Percentiles rank a stretch among this genome's conserved stretches.
Conservation (phyloP, 1,284 basidiomycete genomes). For the Rhodotorula sp. region DNA sequence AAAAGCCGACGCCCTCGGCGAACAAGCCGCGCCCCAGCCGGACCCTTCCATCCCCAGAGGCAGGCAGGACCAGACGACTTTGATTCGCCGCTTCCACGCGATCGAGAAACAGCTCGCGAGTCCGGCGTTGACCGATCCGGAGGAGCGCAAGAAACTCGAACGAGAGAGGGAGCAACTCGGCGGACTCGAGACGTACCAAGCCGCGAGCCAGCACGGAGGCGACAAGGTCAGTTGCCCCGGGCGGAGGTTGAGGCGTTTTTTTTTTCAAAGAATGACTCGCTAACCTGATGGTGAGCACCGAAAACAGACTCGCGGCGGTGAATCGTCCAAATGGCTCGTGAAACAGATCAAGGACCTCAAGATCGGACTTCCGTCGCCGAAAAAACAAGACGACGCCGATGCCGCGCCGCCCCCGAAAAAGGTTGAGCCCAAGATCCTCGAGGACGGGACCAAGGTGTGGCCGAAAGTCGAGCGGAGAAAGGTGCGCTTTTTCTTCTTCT, state of each 20-base stretch:
- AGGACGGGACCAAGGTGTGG: constrained; percentile 37
- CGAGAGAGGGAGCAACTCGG: constrained; percentile 39
- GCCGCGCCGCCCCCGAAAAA: not conserved
- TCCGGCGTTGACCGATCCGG: constrained; percentile 29
- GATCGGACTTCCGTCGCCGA: constrained; percentile 28
- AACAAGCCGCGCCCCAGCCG: not conserved
- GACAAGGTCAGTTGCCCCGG: constrained; percentile 18
- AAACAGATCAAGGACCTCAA: constrained; percentile 39
- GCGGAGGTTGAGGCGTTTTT: no score
- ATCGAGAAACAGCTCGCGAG: constrained; percentile 43
- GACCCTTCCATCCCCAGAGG: constrained; percentile 2
- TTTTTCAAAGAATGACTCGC: no score
- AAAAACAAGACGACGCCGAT: constrained; percentile 17
- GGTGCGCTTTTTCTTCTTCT: not conserved
- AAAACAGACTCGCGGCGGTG: constrained; percentile 37
- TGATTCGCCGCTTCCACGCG: constrained; percentile 44
- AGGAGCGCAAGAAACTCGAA: constrained; percentile 27
- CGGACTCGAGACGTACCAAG: constrained; percentile 45
- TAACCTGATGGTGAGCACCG: no score
- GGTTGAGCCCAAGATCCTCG: constrained; percentile 27
- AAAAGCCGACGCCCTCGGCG: not conserved
- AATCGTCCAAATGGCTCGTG: constrained; percentile 45
- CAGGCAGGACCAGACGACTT: constrained; percentile 19
- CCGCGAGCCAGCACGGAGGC: constrained; percentile 42
- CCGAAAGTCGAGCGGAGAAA: constrained; percentile 32